These are phyloP conservation scores for Xylaria hypoxylon DNA, from an alignment of 2,329 filamentous ascomycete species.

Conservation along the genomic window DNA sequence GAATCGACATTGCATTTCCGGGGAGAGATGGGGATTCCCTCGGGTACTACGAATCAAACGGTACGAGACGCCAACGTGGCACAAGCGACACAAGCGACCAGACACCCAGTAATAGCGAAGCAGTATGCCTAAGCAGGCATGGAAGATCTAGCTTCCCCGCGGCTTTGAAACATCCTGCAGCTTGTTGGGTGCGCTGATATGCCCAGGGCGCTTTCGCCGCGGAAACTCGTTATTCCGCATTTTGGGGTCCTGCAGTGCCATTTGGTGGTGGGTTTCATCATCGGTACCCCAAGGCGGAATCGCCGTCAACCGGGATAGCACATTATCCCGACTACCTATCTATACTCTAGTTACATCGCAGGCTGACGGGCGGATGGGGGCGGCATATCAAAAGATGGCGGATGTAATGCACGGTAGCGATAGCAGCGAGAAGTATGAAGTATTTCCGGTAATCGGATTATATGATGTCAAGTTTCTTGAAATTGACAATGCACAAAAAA, in stretches of 20 bases:
- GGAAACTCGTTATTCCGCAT: neutral
- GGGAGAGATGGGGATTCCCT: too few relatives aligned
- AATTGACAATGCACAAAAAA: conserved; percentile 27
- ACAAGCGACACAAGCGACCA: neutral
- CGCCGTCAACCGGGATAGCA: neutral
- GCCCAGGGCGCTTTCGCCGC: conserved; percentile 17
- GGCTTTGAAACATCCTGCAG: conserved; percentile 15
- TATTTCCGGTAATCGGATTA: neutral
- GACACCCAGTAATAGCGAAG: neutral
- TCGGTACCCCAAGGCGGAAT: conserved; percentile 12
- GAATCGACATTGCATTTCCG: neutral
- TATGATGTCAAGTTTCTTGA: conserved; percentile 18
- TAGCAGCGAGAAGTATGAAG: neutral
- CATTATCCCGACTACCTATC: neutral
- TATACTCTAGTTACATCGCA: conserved; percentile 5
- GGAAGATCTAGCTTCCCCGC: conserved; percentile 6
- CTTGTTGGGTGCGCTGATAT: neutral
- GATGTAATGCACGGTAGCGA: neutral
- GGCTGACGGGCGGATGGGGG: neutral
- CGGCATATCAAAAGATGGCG: neutral
- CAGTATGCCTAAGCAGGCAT: neutral
- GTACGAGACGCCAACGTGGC: neutral
- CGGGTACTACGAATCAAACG: neutral
- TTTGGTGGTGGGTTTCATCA: conserved; percentile 3
- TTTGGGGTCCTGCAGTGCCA: neutral